Base-by-base conservation (phyloP, 177 flowering plant species). In the Tripterygium wilfordii region DNA sequence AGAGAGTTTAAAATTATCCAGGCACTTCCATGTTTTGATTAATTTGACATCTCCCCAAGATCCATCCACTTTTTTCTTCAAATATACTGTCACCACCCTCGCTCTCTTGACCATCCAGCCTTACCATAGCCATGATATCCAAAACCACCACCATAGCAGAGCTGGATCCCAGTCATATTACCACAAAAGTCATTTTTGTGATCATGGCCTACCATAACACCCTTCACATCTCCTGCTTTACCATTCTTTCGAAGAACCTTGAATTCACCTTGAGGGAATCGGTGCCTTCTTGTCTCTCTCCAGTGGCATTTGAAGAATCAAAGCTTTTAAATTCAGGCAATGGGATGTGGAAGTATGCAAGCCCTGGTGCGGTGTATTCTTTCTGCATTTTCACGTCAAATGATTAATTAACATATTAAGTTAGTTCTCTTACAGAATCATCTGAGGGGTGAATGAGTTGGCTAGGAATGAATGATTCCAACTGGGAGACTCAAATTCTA, bases 81-180 rank as follows among this genome's bases (percentile, higher is more conserved):
- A 46, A 20, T 67, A 65, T n/a, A 79, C 94, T 4, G 64, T 57
- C 44, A 88, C 95, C 42, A 92, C 78, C 56, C 98, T 78, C 8
- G 96, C 78, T 50, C 96, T 82, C 62, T 72, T 1, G 72, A 13
- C 98, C 98, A 92, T 9, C 98, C 96, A 37, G 94, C 88, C 66
- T 78, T 72, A 7, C 98, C 98, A 63, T 88, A 92, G 8, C 96
- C 98, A 65, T 92, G 98, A 65, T 92, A 92, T 24, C 98, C 98
- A 56, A 88, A 85, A 14, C 96, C 98, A 10, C 98, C 98, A 25
- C 74, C 94, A 69, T 92, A 92, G 36, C 96, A 92, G 21, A 92
- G 81, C 8, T 82, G 47, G 41, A 88, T 72, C 14, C 74, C 80
- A 6, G 53, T 70, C 23, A 92, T 75, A 67, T 80, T 33, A 2